phyloP scores from a whole-genome alignment of 306 rosid species.

The Cucurbita maxima region DNA sequence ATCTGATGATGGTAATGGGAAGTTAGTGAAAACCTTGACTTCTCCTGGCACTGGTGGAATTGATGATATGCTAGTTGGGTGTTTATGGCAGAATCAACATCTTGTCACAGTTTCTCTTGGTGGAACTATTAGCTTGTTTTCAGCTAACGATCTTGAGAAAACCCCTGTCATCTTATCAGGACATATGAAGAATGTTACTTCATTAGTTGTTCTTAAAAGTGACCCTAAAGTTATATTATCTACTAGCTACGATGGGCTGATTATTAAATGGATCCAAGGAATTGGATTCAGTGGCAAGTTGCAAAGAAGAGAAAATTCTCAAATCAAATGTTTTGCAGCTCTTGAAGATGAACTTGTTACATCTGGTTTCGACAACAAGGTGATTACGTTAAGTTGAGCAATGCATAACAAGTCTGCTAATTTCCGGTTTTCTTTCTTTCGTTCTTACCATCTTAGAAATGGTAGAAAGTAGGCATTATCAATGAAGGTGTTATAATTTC shows the following conservation, averaged over 20 bases:
- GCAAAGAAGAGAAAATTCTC: constrained; percentile 67
- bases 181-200: constrained; percentile 81
- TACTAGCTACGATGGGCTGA: constrained; percentile 85
- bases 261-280: constrained; percentile 84
- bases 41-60: constrained; percentile 71
- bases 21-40: constrained; percentile 55
- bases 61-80: constrained; percentile 91
- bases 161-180: constrained; percentile 60
- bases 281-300: constrained; percentile 73
- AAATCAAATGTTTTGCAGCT: constrained; percentile 76
- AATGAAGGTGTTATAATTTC: background rate
- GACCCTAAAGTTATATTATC: constrained; percentile 63
- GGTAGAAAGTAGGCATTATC: background rate
- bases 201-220: constrained; percentile 55
- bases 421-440: background rate
- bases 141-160: constrained; percentile 67
- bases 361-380: constrained; percentile 84
- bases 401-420: background rate
- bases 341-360: constrained; percentile 64
- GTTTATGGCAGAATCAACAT: constrained; percentile 75
- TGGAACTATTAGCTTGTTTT: constrained; percentile 62
- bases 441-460: background rate
- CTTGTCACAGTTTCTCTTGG: constrained; percentile 85
- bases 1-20: constrained; percentile 63
- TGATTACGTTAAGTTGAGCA: constrained; percentile 15